Evolutionary conservation across 495 filamentous ascomycete species (phyloP), one percentile per base, ranked within the genome.

Genomic region (Podospora bellae-mahoneyi): DNA sequence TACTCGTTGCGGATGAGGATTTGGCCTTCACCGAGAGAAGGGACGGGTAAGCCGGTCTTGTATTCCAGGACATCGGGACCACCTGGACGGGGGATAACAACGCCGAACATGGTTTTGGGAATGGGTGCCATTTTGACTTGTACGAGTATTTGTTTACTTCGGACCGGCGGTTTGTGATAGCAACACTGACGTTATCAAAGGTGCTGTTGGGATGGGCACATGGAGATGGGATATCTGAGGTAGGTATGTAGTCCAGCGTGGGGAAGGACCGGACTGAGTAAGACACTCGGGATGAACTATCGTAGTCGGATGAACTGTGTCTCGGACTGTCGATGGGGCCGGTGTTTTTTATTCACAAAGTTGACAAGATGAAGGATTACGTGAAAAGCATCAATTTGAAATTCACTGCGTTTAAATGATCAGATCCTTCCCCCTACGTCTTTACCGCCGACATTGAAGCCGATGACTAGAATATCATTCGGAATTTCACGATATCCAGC

Each of bases 1-100:
- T 87, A 91, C 65, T 92, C 87, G 75, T 97, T 97, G 78, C 91
- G 91, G 60, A 98, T 86, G 3, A 98, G 85, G 32, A 97, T 68
- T 67, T 97, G 84, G 60, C 88, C 90, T 56, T 90, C 87, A 63
- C 86, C 78, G 32, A 89, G 87, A 27, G 82, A 79, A 0, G 94
- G 93, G 10, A 97, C 88, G 23, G 92, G 92, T 4, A 93, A 75
- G 71, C 93, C 86, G 60, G 88, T 87, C 74, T 84, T 89, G 78
- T 90, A 88, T 71, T 93, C 78, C 23, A 97, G 82, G 34, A 94
- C 92, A 62, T 96, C 92, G 4, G 84, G 79, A 39, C 91, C 94
- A 67, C 94, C 94, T 56, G 85, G 88, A 76, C 90, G 85, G 69
- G 91, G 85, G 78, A 96, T 86, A 65, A 89, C 69, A 69, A 96